phyloP scores from a whole-genome alignment of 306 rosid species.

The Cicer chorassanicum region DNA sequence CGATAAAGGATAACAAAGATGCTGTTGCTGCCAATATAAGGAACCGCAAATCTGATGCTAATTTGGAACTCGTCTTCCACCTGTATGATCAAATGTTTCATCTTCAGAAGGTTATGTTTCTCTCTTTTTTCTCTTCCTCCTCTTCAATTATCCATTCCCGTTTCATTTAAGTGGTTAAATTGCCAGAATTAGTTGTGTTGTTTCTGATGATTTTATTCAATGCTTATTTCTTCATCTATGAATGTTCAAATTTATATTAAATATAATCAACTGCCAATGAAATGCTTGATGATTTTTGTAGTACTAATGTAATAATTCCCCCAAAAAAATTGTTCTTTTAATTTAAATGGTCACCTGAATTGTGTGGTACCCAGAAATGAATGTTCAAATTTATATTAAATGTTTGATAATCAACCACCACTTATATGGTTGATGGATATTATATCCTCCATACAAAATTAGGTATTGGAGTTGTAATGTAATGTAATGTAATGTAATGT shows the following conservation, averaged over 20 bases:
- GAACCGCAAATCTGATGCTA: constrained; percentile 77
- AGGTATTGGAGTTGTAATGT: constrained; percentile 16
- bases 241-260: too few species aligned
- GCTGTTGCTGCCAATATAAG: constrained; percentile 68
- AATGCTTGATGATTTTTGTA: too few species aligned
- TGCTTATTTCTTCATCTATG: not conserved
- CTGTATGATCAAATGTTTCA: constrained; percentile 69
- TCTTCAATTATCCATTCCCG: not conserved
- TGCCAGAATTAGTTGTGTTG: not conserved
- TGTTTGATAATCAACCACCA: not conserved
- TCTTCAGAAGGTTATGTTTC: constrained; percentile 83
- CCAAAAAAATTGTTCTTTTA: too few species aligned
- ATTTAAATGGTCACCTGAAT: too few species aligned
- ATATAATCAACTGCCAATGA: too few species aligned
- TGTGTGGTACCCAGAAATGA: too few species aligned
- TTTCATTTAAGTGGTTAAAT: not conserved
- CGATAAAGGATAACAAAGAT: constrained; percentile 91
- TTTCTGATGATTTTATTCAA: not conserved
- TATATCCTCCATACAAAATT: not conserved
- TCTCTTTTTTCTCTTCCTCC: constrained; percentile 3
- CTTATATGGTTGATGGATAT: constrained; percentile 11
- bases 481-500: constrained; percentile 25
- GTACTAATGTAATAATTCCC: too few species aligned
- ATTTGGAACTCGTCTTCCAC: constrained; percentile 80
- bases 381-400: not conserved